Percentiles rank a stretch among this genome's conserved stretches.
Conservation (phyloP, 441 rosid species). For the Arabidopsis lyrata region DNA sequence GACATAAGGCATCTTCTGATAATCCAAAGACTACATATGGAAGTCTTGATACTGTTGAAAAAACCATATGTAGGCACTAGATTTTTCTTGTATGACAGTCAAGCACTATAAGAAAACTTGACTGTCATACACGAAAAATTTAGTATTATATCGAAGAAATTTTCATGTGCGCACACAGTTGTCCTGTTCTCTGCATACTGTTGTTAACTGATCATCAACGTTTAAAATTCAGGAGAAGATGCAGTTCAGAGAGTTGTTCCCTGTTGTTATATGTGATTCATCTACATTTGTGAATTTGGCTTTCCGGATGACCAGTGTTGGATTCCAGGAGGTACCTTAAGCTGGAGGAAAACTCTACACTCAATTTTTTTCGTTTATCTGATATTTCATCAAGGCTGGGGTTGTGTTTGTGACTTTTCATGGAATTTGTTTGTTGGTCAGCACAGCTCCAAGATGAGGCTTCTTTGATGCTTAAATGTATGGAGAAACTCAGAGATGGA, state of each 20-base stretch:
- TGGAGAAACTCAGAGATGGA: constrained; percentile 72
- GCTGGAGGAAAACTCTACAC: constrained; percentile 13
- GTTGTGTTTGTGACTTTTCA: constrained; percentile 26
- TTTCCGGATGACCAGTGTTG: constrained; percentile 68
- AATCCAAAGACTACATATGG: background rate
- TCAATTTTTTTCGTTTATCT: constrained; percentile 17
- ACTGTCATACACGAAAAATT: no score
- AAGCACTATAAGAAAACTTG: background rate
- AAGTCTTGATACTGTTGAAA: constrained; percentile 10
- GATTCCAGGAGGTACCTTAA: constrained; percentile 71
- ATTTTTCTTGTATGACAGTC: constrained; percentile 3
- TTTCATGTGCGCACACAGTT: constrained; percentile 7
- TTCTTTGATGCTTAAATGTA: constrained; percentile 68
- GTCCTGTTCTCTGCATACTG: constrained; percentile 20
- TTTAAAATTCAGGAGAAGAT: constrained; percentile 62
- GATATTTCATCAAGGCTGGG: constrained; percentile 6
- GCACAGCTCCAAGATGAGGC: constrained; percentile 85
- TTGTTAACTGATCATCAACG: constrained; percentile 35
- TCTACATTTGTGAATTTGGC: constrained; percentile 64
- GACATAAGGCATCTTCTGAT: constrained; percentile 10
- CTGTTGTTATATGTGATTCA: constrained; percentile 70
- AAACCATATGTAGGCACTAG: background rate
- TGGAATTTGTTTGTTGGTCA: constrained; percentile 30
- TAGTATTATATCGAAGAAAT: constrained; percentile 4
- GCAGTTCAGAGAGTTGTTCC: constrained; percentile 62